Conservation (phyloP, 2,329 filamentous ascomycete genomes). For the Fusarium paranaense region DNA sequence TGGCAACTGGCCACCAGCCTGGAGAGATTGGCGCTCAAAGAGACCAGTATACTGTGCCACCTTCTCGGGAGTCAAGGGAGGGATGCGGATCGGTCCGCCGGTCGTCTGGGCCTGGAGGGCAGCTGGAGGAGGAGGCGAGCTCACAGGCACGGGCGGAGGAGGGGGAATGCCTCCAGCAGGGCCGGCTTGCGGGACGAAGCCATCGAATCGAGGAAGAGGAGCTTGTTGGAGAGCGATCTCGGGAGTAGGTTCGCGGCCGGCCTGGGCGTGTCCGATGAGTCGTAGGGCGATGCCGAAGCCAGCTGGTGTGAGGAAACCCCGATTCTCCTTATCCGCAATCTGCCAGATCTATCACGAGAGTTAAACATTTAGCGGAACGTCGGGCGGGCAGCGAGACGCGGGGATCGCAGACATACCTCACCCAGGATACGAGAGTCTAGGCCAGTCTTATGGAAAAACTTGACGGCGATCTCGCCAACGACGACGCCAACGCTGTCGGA, state of each 20-base stretch:
- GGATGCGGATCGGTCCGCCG: conserved; percentile 83
- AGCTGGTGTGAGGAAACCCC: conserved; percentile 89
- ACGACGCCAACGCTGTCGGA: conserved; percentile 92
- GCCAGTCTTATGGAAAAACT: conserved; percentile 97
- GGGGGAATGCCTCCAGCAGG: conserved; percentile 55
- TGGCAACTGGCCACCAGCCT: conserved; percentile 74
- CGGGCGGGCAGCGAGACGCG: background rate
- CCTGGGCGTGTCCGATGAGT: conserved; percentile 95
- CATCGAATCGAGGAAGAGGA: conserved; percentile 93
- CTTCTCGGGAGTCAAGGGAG: conserved; percentile 88
- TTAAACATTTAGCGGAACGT: conserved; percentile 5
- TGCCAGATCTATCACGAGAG: conserved; percentile 85
- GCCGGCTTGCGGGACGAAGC: conserved; percentile 61
- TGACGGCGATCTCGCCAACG: conserved; percentile 94
- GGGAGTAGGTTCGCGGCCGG: conserved; percentile 81
- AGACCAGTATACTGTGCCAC: conserved; percentile 88
- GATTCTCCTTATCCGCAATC: conserved; percentile 96
- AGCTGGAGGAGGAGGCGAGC: conserved; percentile 61
- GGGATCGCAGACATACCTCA: conserved; percentile 70
- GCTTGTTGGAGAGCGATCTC: conserved; percentile 87
- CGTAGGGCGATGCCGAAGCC: conserved; percentile 94
- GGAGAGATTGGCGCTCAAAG: conserved; percentile 88
- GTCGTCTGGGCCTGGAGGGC: conserved; percentile 68
- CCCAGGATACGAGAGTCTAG: conserved; percentile 87
- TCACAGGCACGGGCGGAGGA: conserved; percentile 50